Evolutionary conservation across 805 yeast genomes (phyloP).

Genomic region (Jamesozyma spencerorum): DNA sequence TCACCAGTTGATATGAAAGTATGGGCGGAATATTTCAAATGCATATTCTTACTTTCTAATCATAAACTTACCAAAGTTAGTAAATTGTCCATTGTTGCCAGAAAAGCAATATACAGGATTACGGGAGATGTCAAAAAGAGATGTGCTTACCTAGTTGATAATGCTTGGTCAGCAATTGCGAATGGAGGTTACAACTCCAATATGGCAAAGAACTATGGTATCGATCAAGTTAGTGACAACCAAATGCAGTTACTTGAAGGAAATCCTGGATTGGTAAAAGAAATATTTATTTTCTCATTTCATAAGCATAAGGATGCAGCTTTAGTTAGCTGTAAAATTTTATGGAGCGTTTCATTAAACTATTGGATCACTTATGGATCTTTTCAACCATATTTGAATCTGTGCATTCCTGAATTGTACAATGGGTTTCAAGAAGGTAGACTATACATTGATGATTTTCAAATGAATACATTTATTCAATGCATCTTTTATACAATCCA

Average conservation of each 20-base stretch:
- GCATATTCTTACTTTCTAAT: constrained; percentile 48
- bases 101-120: constrained; percentile 56
- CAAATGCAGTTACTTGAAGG: constrained; percentile 55
- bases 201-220: constrained; percentile 42
- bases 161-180: constrained; percentile 69
- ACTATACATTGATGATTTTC: constrained; percentile 18
- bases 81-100: constrained; percentile 62
- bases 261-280: constrained; percentile 53
- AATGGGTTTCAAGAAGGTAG: constrained; percentile 21
- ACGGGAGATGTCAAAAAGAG: constrained; percentile 55
- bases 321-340: constrained; percentile 49
- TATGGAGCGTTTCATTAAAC: constrained; percentile 52
- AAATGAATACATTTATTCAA: constrained; percentile 15
- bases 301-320: constrained; percentile 58
- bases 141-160: constrained; percentile 44
- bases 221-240: constrained; percentile 56
- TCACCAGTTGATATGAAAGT: constrained; percentile 31
- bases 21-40: constrained; percentile 61
- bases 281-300: constrained; percentile 56
- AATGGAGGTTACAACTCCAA: constrained; percentile 51
- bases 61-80: constrained; percentile 63
- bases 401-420: constrained; percentile 21
- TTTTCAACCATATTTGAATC: constrained; percentile 14
- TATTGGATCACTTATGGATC: constrained; percentile 13
- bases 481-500: constrained; percentile 15